Conservation (phyloP, 352 stramenopile species). For the Stephanocyclus meneghinianus region DNA sequence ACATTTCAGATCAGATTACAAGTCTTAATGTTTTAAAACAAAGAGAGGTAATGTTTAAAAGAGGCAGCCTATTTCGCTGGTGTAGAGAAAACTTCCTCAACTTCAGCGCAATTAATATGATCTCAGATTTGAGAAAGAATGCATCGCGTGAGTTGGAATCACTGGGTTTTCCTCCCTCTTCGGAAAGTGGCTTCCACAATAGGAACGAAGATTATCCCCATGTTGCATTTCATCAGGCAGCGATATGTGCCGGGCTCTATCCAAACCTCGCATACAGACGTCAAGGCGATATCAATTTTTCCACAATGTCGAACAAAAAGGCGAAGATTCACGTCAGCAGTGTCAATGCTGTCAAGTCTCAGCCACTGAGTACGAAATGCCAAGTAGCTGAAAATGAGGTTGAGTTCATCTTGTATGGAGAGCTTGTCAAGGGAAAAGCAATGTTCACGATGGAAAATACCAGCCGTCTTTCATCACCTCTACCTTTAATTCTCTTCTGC, state of each 20-base stretch:
- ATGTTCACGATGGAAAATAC: conserved; percentile 76
- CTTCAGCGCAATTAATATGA: conserved; percentile 89
- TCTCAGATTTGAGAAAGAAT: conserved; percentile 86
- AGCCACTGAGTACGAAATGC: conserved; percentile 69
- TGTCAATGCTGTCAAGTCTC: conserved; percentile 72
- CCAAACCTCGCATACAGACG: conserved; percentile 69
- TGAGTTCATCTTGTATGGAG: conserved; percentile 73
- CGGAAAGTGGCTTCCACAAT: conserved; percentile 61
- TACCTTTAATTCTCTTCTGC: conserved; percentile 74
- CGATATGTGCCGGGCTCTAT: conserved; percentile 73
- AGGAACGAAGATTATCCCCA: conserved; percentile 51
- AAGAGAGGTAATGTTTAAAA: conserved; percentile 57
- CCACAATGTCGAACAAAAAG: conserved; percentile 71
- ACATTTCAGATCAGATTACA: conserved; percentile 64
- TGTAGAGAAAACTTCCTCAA: conserved; percentile 84
- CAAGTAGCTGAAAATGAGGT: conserved; percentile 58
- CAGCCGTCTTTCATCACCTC: conserved; percentile 58
- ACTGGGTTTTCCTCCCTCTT: conserved; percentile 57
- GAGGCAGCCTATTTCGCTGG: conserved; percentile 62
- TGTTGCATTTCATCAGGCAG: conserved; percentile 57
- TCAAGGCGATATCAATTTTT: conserved; percentile 70
- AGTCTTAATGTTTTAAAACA: conserved; percentile 65
- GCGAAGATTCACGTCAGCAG: conserved; percentile 72
- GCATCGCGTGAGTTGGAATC: conserved; percentile 65
- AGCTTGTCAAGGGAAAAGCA: conserved; percentile 67